A percentile compares a stretch with the other conserved stretches of the same genome.
Conservation (phyloP, 106 monocot species). For the Ottelia alismoides region DNA sequence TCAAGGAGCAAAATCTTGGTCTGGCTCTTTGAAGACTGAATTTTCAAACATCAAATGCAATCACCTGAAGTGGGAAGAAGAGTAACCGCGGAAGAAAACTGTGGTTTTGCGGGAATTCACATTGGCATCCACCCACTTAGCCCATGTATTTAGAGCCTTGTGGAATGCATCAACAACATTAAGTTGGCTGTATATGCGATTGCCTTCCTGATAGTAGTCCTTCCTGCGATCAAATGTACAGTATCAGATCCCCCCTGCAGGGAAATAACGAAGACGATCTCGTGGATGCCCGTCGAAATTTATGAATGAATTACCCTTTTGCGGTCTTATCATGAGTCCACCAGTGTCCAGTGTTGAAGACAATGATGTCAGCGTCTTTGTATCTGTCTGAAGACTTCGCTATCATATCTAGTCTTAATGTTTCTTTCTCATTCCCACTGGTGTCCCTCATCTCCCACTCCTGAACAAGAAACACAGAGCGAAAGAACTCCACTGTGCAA, state of each 20-base stretch:
- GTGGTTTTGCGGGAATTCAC: slow-evolving; percentile 4
- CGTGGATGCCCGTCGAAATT: too few species aligned
- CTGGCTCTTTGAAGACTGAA: background rate
- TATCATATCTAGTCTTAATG: slow-evolving; percentile 72
- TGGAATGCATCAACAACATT: slow-evolving; percentile 69
- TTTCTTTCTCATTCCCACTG: slow-evolving; percentile 49
- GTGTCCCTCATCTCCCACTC: slow-evolving; percentile 61
- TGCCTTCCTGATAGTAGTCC: slow-evolving; percentile 86
- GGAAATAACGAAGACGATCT: too few species aligned
- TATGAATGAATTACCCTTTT: slow-evolving; percentile 57
- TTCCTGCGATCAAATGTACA: slow-evolving; percentile 24
- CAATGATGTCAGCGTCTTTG: slow-evolving; percentile 65
- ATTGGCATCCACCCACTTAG: slow-evolving; percentile 61
- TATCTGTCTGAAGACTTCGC: slow-evolving; percentile 55
- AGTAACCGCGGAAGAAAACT: slow-evolving; percentile 80
- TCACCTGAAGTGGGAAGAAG: slow-evolving; percentile 80
- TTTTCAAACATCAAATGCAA: background rate
- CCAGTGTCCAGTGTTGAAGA: slow-evolving; percentile 93
- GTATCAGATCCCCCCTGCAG: background rate
- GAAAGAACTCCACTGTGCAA: slow-evolving; percentile 78
- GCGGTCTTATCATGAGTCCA: slow-evolving; percentile 95
- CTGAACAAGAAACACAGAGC: slow-evolving; percentile 89
- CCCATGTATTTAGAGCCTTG: slow-evolving; percentile 84
- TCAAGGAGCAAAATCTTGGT: background rate
- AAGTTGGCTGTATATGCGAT: slow-evolving; percentile 43